Percentiles rank a stretch among this genome's conserved stretches.
These are phyloP conservation scores for Mycena pura DNA, from an alignment of 768 basidiomycete genomes.

Conservation along the genomic window DNA sequence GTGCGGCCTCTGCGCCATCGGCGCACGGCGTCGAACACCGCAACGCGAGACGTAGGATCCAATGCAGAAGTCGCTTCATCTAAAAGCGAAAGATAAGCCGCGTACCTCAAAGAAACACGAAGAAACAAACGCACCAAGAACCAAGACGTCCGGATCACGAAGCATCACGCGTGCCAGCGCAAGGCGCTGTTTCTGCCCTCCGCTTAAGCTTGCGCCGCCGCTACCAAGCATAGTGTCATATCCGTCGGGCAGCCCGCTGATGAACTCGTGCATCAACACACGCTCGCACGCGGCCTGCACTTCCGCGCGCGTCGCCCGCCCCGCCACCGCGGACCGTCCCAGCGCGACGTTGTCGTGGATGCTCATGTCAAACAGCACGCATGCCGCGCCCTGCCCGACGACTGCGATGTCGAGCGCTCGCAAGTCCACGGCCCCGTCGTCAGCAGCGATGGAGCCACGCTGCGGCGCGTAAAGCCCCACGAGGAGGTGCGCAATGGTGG, in stretches of 20 bases:
- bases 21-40: constrained; percentile 78
- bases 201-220: constrained; percentile 80
- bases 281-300: constrained; percentile 84
- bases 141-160: constrained; percentile 85
- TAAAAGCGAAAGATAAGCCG: constrained; percentile 45
- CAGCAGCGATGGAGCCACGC: constrained; percentile 73
- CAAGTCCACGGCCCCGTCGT: constrained; percentile 80
- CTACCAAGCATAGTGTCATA: constrained; percentile 85
- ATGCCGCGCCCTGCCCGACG: constrained; percentile 77
- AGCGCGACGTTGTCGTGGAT: constrained; percentile 90
- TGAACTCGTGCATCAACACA: constrained; percentile 88
- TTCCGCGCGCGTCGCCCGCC: constrained; percentile 65
- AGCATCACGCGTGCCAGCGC: constrained; percentile 88
- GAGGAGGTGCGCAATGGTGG: constrained; percentile 84
- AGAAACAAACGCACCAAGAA: constrained; percentile 73
- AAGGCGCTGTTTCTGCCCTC: constrained; percentile 91
- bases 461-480: constrained; percentile 78
- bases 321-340: constrained; percentile 72
- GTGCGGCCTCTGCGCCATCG: constrained; percentile 79
- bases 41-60: constrained; percentile 84
- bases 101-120: constrained; percentile 47
- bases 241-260: constrained; percentile 81
- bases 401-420: constrained; percentile 76
- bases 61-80: constrained; percentile 86
- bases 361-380: constrained; percentile 79